Base-by-base conservation (phyloP, 2,329 filamentous ascomycete species). In the Ophiostoma triangulosporum region DNA sequence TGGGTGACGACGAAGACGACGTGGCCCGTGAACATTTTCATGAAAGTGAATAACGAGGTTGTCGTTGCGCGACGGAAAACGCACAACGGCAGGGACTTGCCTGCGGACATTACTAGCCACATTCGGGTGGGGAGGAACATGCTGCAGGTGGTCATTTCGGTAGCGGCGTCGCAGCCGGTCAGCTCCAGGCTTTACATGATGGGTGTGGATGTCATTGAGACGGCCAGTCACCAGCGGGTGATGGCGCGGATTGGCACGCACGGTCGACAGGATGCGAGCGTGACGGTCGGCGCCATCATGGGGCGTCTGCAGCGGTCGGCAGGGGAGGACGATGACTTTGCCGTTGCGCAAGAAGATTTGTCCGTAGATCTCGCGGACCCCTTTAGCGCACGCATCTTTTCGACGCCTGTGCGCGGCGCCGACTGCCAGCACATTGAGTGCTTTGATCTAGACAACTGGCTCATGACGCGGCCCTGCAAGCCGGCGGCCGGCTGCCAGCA, bases 381-480 rank as follows among this genome's bases (percentile, higher is more conserved):
- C 0, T 86, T 86, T 62, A 83, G 72, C 54, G 70, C 76, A 1
- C 69, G 63, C 12, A 74, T 93, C 11, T 89, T 86, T 64, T 70
- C 77, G 5, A 73, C 76, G 0, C 91, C 93, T 1, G 87, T 83
- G 2, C 83, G 90, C 27, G 82, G 88, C 26, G 69, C 62, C 7
- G 61, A 66, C 3, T 98, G 93, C 65, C 70, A 71, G 24, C 91
- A 98, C 64, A 71, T 84, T 33, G 88, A 96, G 63, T 95, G 89
- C 64, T 96, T 97, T 64, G 91, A 97, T 64, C 78, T 96, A 7
- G 77, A 85, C 20, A 90, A 79, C 1, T 97, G 88, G 71, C 75
- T 98, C 8, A 66, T 73, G 14, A 87, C 84, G 5, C 80, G 87
- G 40, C 71, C 73, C 5, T 75, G 62, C 27, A 60, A 59, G 27